Conservation (phyloP, 495 filamentous ascomycete genomes). For the Aspergillus homomorphus region DNA sequence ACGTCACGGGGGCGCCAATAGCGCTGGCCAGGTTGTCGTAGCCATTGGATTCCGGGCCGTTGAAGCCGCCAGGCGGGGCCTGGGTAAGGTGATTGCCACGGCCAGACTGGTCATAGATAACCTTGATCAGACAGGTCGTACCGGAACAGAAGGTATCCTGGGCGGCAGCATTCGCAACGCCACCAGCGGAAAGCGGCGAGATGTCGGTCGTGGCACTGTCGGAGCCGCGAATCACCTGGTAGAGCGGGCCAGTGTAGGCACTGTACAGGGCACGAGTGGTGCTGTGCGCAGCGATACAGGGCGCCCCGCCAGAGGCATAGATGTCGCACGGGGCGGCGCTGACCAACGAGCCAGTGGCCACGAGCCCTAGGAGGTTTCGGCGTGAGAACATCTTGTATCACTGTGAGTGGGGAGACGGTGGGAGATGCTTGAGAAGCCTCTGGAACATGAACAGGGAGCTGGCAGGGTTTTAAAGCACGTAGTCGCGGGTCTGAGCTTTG, state of each 20-base stretch:
- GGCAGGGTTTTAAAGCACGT: not conserved
- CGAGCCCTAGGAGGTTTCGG: slow-evolving; percentile 38
- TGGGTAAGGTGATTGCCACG: slow-evolving; percentile 56
- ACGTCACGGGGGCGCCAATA: slow-evolving; percentile 53
- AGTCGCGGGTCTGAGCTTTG: not conserved
- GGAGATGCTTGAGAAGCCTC: not conserved
- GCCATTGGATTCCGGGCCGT: slow-evolving; percentile 50
- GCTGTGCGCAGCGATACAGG: slow-evolving; percentile 58
- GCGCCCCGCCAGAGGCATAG: slow-evolving; percentile 49
- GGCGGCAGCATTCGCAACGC: slow-evolving; percentile 53
- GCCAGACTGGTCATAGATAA: slow-evolving; percentile 61
- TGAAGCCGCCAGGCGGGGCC: slow-evolving; percentile 52
- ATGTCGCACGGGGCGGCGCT: slow-evolving; percentile 54
- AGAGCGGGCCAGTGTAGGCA: slow-evolving; percentile 48
- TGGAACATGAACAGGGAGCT: not conserved
- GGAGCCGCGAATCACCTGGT: slow-evolving; percentile 53
- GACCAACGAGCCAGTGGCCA: slow-evolving; percentile 39
- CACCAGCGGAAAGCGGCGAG: slow-evolving; percentile 47
- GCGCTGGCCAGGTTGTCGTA: slow-evolving; percentile 55
- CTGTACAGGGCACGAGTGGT: slow-evolving; percentile 58
- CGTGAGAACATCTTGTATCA: slow-evolving; percentile 37
- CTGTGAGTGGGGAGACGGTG: slow-evolving; percentile 6
- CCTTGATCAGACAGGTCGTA: slow-evolving; percentile 56
- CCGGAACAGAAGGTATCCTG: slow-evolving; percentile 56
- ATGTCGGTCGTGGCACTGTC: slow-evolving; percentile 47